Evolutionary conservation across 2,329 filamentous ascomycete species (phyloP).

Genomic region (Fusarium sp.): DNA sequence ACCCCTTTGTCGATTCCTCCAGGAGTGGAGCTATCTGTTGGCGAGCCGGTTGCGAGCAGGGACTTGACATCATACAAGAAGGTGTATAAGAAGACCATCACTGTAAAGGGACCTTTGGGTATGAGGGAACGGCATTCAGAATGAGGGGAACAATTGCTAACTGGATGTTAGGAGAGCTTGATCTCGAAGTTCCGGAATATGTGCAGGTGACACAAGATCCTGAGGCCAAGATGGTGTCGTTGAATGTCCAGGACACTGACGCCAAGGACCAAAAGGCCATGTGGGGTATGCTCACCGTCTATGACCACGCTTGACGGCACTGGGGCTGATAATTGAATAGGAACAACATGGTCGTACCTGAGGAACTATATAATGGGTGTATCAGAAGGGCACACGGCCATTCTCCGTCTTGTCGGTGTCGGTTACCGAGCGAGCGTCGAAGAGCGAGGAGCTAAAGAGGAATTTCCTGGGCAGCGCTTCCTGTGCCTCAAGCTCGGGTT

Average conservation of each 20-base stretch:
- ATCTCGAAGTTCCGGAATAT: constrained; percentile 82
- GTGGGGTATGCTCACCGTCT: constrained; percentile 77
- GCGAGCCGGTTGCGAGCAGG: constrained; percentile 67
- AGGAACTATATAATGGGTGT: constrained; percentile 93
- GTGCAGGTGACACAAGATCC: constrained; percentile 77
- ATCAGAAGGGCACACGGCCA: constrained; percentile 94
- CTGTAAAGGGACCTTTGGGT: constrained; percentile 86
- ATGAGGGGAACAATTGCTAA: constrained; percentile 26
- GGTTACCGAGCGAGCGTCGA: constrained; percentile 94
- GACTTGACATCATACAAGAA: constrained; percentile 70
- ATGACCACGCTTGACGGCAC: background rate
- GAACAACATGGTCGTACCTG: constrained; percentile 89
- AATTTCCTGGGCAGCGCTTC: constrained; percentile 86
- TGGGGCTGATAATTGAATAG: constrained; percentile 58
- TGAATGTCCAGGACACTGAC: constrained; percentile 77
- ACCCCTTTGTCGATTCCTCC: constrained; percentile 84
- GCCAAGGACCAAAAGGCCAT: constrained; percentile 86
- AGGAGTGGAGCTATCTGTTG: constrained; percentile 80
- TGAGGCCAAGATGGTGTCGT: constrained; percentile 69
- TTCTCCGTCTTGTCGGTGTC: constrained; percentile 92
- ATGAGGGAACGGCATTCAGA: constrained; percentile 44
- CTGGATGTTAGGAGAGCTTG: constrained; percentile 73
- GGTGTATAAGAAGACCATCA: constrained; percentile 74
- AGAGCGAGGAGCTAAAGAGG: constrained; percentile 76
- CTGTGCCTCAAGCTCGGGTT: constrained; percentile 95